Evolutionary conservation across 176 grass and related monocot genomes (phyloP).

Genomic region (Carex pumila): DNA sequence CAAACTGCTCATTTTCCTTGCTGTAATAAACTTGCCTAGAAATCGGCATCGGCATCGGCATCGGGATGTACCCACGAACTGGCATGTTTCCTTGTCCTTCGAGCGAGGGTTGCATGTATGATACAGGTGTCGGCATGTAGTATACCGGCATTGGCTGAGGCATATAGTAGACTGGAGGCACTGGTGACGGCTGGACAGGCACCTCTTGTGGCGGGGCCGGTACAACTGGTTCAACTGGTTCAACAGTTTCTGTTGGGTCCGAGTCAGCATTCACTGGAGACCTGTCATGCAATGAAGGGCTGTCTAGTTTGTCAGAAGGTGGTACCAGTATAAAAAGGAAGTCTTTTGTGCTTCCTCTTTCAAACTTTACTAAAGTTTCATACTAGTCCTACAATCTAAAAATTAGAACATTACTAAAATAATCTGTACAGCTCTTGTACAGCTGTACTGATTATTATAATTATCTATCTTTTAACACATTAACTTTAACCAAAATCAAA

Average conservation of each 20-base stretch:
- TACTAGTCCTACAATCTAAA: background rate
- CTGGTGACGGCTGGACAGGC: slow-evolving; percentile 30
- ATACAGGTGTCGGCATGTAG: slow-evolving; percentile 34
- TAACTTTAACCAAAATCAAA: background rate
- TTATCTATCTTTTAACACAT: background rate
- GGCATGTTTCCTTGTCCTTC: slow-evolving; percentile 18
- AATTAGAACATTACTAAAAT: background rate
- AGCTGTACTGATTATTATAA: background rate
- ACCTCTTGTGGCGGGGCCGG: slow-evolving; percentile 15
- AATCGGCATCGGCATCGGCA: slow-evolving; percentile 11
- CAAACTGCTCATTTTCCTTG: slow-evolving; percentile 11
- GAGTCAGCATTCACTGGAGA: slow-evolving; percentile 7
- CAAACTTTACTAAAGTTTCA: background rate
- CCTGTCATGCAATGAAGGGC: slow-evolving; percentile 19
- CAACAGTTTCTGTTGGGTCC: slow-evolving; percentile 16
- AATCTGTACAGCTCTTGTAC: background rate
- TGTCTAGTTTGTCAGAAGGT: background rate
- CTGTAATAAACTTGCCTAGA: slow-evolving; percentile 1
- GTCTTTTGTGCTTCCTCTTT: background rate
- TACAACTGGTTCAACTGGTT: background rate
- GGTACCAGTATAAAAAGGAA: background rate
- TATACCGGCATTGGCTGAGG: slow-evolving; percentile 43
- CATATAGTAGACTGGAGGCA: slow-evolving; percentile 41
- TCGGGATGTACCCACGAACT: slow-evolving; percentile 3
- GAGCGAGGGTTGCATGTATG: slow-evolving; percentile 20